Evolutionary conservation across 768 basidiomycete species (phyloP), one percentile per base, ranked within the genome.

Genomic region (Pseudohyphozyma bogoriensis): DNA sequence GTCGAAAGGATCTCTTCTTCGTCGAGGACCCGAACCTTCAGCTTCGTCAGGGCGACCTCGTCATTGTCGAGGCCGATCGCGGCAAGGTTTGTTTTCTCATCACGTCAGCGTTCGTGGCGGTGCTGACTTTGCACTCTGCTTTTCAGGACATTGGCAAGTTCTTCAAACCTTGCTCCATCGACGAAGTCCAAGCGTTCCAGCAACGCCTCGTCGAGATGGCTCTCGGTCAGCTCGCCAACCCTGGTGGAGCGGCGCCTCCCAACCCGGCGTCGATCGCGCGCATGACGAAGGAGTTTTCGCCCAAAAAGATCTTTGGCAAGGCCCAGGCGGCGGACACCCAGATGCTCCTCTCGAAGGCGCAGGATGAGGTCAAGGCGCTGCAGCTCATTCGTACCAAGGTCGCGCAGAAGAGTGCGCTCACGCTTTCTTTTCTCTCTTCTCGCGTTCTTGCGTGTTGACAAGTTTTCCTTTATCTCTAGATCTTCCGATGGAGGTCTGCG

Each of bases 401-500:
- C 18, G 79, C 84, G 55, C 89, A 90, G 73, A 87, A 92, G 77
- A 62, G 66, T 66, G 37, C 40, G 57, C 46, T 28, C 31, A 7
- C 1, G 9, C 9, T 18, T 55, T 24, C 1, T 26, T 33, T 22
- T 16, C 20, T n/a, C 28, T 29, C 20, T 10, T 15, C 26, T n/a
- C n/a, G n/a, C 28, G 12, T 33, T 13, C 2, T 35, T 31, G 20
- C 20, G n/a, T 44, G 15, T 4, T 9, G 32, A 24, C 33, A 44
- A 39, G 11, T 20, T 7, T 15, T 11, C 24, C 24, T 26, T 24
- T n/a, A 1, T 32, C 1, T n/a, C 1, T 36, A 66, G 90, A 90
- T 72, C 76, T 96, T 71, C 91, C 91, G 22, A 99, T 99, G 93
- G 89, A 96, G 74, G 91, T 99, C 60, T 84, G 95, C 51, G 93